Conservation (phyloP, 495 filamentous ascomycete species). For the Hypoxylon subgilvum region DNA sequence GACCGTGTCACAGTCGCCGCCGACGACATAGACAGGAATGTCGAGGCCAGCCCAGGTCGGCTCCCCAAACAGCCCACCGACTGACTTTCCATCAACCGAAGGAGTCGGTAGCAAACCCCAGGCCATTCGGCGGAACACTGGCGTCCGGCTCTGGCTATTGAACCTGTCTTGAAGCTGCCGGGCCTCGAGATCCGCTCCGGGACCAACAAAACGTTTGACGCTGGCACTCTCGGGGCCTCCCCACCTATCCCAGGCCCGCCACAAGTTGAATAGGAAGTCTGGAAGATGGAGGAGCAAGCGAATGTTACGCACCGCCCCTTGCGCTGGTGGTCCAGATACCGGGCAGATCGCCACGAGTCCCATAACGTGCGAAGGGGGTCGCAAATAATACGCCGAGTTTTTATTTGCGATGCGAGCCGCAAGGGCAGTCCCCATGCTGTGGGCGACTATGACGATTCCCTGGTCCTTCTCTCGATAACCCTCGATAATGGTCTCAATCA, state of each 20-base stretch:
- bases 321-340: conserved; percentile 63
- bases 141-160: conserved; percentile 80
- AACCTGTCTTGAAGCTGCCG: conserved; percentile 80
- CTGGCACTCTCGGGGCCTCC: conserved; percentile 80
- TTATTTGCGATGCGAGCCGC: conserved; percentile 75
- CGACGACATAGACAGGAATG: conserved; percentile 77
- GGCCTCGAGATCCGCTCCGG: conserved; percentile 72
- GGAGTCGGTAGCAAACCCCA: conserved; percentile 66
- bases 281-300: conserved; percentile 70
- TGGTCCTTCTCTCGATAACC: conserved; percentile 72
- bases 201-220: conserved; percentile 79
- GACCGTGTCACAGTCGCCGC: conserved; percentile 76
- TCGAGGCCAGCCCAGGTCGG: conserved; percentile 75
- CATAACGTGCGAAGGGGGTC: conserved; percentile 66
- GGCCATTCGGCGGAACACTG: conserved; percentile 85
- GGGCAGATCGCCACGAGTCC: conserved; percentile 86
- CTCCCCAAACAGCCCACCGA: conserved; percentile 71
- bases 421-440: conserved; percentile 86
- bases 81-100: conserved; percentile 54
- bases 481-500: conserved; percentile 75
- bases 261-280: conserved; percentile 73
- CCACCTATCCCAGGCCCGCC: conserved; percentile 78
- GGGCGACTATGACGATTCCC: conserved; percentile 78
- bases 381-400: conserved; percentile 49
- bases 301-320: conserved; percentile 58